Evolutionary conservation across 2,329 filamentous ascomycete genomes (phyloP), one percentile per base, ranked within the genome.

Genomic region (Phyllosticta citribraziliensis): DNA sequence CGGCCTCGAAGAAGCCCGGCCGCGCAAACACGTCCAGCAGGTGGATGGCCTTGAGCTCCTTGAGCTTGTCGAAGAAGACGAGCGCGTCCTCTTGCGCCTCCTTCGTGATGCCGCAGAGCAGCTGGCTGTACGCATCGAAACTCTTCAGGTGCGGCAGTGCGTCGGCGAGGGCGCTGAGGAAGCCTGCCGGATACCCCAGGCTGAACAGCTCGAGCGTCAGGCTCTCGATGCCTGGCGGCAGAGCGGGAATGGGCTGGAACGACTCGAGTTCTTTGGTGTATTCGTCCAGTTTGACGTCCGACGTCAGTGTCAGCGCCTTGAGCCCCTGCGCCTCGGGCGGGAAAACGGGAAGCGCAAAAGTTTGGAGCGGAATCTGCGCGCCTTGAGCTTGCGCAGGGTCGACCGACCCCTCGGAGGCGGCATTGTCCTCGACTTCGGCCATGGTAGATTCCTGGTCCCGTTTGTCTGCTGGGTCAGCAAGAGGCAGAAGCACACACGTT

Each of bases 171-270:
- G 69, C 66, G 9, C 67, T 70, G 14, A 80, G 69, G 66, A 79
- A 80, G 11, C 72, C 73, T 0, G 73, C 71, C 8, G 72, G 76
- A 65, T 79, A 80, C 35, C 78, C 78, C 5, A 80, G 69, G 12
- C 72, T 73, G 72, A 81, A 81, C 27, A 79, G 71, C 65, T 80
- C 78, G 52, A 80, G 73, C 0, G 77, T 79, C 2, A 81, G 69
- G 60, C 68, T 68, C 35, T 75, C 75, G 64, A 80, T 77, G 20
- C 66, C 67, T 14, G 58, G 25, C 0, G 78, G 78, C 0, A 80
- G 68, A 5, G 57, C 54, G 2, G 66, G 63, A 8, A 62, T 58
- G 5, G 60, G 30, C 10, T 55, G 6, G 52, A 62, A 62, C 12
- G 71, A 66, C 58, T 72, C 58, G 12, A 80, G 71, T 8, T 75